Evolutionary conservation across 2,329 filamentous ascomycete species (phyloP).

Genomic region (Monascus ruber): DNA sequence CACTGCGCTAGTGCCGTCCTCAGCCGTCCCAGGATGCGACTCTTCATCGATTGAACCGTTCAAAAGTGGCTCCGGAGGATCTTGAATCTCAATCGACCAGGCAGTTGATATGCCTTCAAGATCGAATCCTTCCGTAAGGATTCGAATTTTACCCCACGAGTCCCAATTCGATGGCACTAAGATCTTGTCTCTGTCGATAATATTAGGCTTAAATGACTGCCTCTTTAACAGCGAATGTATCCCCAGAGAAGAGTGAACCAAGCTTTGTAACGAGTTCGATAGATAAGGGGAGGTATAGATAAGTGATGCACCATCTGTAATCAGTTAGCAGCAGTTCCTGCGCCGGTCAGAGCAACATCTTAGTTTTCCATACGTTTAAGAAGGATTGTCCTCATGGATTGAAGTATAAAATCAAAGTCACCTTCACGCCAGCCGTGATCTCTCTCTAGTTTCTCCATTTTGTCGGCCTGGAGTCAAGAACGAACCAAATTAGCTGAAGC

Average conservation of each 20-base stretch:
- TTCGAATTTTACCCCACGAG: slow-evolving; percentile 93
- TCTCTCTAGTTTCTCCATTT: slow-evolving; percentile 81
- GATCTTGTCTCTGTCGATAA: slow-evolving; percentile 89
- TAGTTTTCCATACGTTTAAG: slow-evolving; percentile 58
- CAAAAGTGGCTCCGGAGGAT: slow-evolving; percentile 24
- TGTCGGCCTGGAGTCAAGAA: slow-evolving; percentile 52
- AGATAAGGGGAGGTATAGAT: slow-evolving; percentile 73
- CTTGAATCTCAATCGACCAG: slow-evolving; percentile 76
- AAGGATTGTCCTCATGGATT: slow-evolving; percentile 80
- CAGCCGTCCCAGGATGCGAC: slow-evolving; percentile 8
- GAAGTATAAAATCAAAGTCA: slow-evolving; percentile 89
- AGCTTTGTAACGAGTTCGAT: slow-evolving; percentile 62
- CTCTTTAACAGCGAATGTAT: slow-evolving; percentile 74
- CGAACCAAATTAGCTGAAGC: no score
- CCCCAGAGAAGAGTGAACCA: slow-evolving; percentile 75
- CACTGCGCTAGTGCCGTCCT: slow-evolving; percentile 49
- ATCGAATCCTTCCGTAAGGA: slow-evolving; percentile 83
- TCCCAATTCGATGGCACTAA: slow-evolving; percentile 96
- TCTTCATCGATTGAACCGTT: slow-evolving; percentile 14
- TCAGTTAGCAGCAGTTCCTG: slow-evolving; percentile 5
- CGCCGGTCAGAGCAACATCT: slow-evolving; percentile 1
- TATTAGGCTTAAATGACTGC: slow-evolving; percentile 73
- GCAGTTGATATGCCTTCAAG: slow-evolving; percentile 74
- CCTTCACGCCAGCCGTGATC: slow-evolving; percentile 91
- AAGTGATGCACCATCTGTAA: slow-evolving; percentile 64